These are phyloP conservation scores for Fraxinus sp. DNA, from an alignment of 305 asterid genomes.

Conservation along the genomic window DNA sequence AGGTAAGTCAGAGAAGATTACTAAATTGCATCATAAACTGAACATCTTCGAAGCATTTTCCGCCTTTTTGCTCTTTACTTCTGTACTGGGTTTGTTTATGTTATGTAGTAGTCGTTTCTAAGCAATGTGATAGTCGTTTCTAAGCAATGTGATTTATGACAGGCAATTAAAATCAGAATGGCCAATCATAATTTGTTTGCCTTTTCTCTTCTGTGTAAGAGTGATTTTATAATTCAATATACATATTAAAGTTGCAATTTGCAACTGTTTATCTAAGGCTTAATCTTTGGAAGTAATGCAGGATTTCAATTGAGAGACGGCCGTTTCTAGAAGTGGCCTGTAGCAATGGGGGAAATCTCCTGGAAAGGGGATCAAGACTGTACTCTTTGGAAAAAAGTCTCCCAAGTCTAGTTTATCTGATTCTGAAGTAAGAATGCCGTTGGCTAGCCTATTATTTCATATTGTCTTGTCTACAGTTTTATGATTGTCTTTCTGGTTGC, in stretches of 20 bases:
- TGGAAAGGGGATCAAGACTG: conserved; percentile 83
- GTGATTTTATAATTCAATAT: neutral
- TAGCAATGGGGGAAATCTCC: conserved; percentile 89
- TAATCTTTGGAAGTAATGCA: conserved; percentile 26
- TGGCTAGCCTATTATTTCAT: neutral
- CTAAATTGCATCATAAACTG: neutral
- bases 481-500: neutral
- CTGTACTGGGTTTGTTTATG: neutral
- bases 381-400: conserved; percentile 83
- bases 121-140: too few relatives aligned
- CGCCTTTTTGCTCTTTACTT: neutral
- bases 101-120: too few relatives aligned
- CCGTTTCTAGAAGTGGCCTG: conserved; percentile 28
- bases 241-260: neutral
- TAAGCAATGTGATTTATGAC: neutral
- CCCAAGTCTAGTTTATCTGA: conserved; percentile 66
- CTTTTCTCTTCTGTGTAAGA: neutral
- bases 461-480: neutral
- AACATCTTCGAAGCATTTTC: neutral
- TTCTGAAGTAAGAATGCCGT: conserved; percentile 44
- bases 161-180: neutral
- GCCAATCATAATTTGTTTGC: neutral
- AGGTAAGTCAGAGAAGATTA: neutral
- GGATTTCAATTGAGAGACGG: conserved; percentile 34
- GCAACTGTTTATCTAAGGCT: neutral